Evolutionary conservation across 148 eudicot species (phyloP).

Genomic region (Salicornia ramosissima): DNA sequence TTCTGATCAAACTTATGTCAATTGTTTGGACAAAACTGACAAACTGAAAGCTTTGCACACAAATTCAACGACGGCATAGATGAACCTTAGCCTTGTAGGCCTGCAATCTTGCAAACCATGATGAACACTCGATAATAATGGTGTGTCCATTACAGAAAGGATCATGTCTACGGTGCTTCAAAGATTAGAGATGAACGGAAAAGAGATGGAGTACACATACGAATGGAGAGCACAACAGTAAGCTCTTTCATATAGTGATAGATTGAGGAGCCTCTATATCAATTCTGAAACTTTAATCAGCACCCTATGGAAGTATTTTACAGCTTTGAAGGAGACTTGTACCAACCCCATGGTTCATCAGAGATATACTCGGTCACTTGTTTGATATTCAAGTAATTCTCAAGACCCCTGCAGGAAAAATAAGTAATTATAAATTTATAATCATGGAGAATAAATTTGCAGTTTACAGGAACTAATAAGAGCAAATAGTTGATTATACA

Average conservation of each 20-base stretch:
- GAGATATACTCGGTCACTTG: constrained; percentile 84
- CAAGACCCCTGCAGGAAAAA: constrained; percentile 68
- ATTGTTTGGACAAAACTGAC: neutral
- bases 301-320: constrained; percentile 24
- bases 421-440: neutral
- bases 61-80: neutral
- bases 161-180: neutral
- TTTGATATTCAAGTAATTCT: constrained; percentile 82
- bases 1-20: neutral
- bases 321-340: constrained; percentile 74
- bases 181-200: neutral
- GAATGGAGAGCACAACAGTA: no score
- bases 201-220: neutral
- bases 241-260: no score
- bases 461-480: neutral
- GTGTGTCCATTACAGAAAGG: neutral
- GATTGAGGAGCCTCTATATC: neutral
- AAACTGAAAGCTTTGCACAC: neutral
- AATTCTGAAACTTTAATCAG: neutral
- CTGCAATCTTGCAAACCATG: neutral
- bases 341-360: constrained; percentile 95
- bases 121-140: neutral
- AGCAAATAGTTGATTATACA: neutral
- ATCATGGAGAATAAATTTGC: neutral
- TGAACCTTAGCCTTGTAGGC: neutral